Evolutionary conservation across 148 eudicot genomes (phyloP), one percentile per base, ranked within the genome.

Genomic region (Linanthus parryae): DNA sequence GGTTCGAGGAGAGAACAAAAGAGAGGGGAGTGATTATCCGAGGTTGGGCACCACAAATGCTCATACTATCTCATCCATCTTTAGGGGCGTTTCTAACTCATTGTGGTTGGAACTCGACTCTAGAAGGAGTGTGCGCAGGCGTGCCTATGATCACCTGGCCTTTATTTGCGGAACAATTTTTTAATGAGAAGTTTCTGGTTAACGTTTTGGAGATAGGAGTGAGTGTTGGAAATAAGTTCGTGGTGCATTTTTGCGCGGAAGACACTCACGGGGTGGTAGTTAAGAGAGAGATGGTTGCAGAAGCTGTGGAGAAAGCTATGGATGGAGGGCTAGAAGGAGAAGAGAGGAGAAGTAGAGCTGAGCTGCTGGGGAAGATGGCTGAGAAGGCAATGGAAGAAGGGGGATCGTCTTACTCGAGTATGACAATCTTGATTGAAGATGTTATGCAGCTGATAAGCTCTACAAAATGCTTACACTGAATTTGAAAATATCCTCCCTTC

Each of bases 331-430:
- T 60, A 14, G 49, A 59, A 37, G 68, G 71, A 31, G 46, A 57
- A 37, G 64, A 37, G n/a, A 64, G 67, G 45, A 65, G 68, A n/a
- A 19, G 24, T 41, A 64, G 58, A 44, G 73, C 66, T 27, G 40
- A 35, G 63, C 46, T 37, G 26, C 49, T 75, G 17, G 67, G 50
- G 5, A 42, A 67, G n/a, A 56, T 7, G 68, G 81, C 76, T 7
- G 53, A 37, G 4, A 59, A 44, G 27, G 72, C 73, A 12, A 17
- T 55, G n/a, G 76, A 52, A 46, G 61, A 63, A 30, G 76, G 70
- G 4, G 81, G 81, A n/a, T 68, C 78, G 23, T 60, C 78, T 45
- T 16, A 52, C 19, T 21, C 21, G 13, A 68, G 64, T 28, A 26
- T 65, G 8, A 51, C 27, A 11, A 1, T 23, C 22, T 44, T 73